Evolutionary conservation across 1,284 basidiomycete species (phyloP).

Genomic region (Golubevia sp.): DNA sequence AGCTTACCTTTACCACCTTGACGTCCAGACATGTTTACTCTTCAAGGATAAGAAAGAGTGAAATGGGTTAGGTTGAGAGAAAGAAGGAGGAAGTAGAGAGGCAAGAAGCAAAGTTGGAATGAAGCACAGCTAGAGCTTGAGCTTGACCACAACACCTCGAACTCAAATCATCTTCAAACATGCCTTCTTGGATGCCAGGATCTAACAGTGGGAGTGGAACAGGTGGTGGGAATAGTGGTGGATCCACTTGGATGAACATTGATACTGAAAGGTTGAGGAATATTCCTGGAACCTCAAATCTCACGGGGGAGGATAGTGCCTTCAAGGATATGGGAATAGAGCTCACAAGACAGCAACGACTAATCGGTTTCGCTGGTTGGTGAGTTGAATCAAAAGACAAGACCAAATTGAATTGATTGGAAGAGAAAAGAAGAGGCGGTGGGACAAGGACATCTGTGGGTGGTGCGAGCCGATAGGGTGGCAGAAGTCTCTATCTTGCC

Average conservation of each 20-base stretch:
- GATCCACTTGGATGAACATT: conserved; percentile 39
- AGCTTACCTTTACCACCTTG: conserved; percentile 42
- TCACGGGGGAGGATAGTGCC: conserved; percentile 45
- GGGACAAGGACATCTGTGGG: no score
- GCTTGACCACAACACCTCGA: no score
- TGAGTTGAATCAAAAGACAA: no score
- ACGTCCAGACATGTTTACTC: conserved; percentile 40
- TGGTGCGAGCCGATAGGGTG: no score
- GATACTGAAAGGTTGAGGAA: conserved; percentile 42
- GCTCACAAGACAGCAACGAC: conserved; percentile 40
- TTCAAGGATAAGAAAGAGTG: no score
- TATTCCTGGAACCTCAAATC: conserved; percentile 25
- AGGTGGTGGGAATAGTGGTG: conserved; percentile 3
- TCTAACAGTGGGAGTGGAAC: neutral
- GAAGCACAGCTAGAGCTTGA: no score
- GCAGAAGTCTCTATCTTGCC: no score
- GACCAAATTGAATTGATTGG: no score
- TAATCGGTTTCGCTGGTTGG: conserved; percentile 48
- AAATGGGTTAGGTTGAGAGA: no score
- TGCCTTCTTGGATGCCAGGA: conserved; percentile 4
- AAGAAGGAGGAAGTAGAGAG: no score
- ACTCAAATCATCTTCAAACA: neutral
- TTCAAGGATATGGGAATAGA: conserved; percentile 46
- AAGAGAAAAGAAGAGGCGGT: no score
- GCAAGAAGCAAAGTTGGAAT: no score